Conservation (phyloP, 345 rosid species). For the Pseudoturritis turrita region DNA sequence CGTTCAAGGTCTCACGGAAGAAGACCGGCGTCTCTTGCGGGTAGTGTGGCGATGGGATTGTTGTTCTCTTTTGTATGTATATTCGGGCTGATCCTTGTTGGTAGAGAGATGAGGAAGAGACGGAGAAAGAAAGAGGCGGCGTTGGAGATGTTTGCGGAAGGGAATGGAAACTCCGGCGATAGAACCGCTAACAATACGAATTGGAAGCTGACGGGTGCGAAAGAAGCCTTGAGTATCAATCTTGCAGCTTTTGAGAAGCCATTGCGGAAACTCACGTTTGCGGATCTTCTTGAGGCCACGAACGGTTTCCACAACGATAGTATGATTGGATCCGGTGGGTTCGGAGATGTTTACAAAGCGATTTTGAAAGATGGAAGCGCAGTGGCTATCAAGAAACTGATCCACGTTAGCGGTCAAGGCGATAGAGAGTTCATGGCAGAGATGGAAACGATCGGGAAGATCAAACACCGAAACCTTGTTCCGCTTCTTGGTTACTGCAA, state of each 20-base stretch:
- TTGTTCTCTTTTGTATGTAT: slow-evolving; percentile 73
- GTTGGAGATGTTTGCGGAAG: slow-evolving; percentile 55
- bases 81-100: slow-evolving; percentile 56
- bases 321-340: slow-evolving; percentile 92
- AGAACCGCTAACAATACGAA: slow-evolving; percentile 55
- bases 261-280: slow-evolving; percentile 73
- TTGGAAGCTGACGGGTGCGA: slow-evolving; percentile 67
- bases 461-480: slow-evolving; percentile 90
- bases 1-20: slow-evolving; percentile 49
- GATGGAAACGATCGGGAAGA: slow-evolving; percentile 97
- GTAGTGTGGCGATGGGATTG: slow-evolving; percentile 90
- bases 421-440: slow-evolving; percentile 93
- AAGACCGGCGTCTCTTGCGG: slow-evolving; percentile 50
- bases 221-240: slow-evolving; percentile 81
- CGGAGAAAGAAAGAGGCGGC: slow-evolving; percentile 56
- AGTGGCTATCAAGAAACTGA: slow-evolving; percentile 94
- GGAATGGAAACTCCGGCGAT: slow-evolving; percentile 48
- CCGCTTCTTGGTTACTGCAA: slow-evolving; percentile 92
- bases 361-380: slow-evolving; percentile 75
- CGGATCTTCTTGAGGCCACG: slow-evolving; percentile 91
- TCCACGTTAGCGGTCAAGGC: slow-evolving; percentile 93
- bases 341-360: slow-evolving; percentile 95
- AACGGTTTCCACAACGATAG: slow-evolving; percentile 80
- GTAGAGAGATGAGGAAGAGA: slow-evolving; percentile 65
- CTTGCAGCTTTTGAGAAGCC: slow-evolving; percentile 88